Evolutionary conservation across 2,329 filamentous ascomycete genomes (phyloP), one percentile per base, ranked within the genome.

Genomic region (Huntiella omanensis): DNA sequence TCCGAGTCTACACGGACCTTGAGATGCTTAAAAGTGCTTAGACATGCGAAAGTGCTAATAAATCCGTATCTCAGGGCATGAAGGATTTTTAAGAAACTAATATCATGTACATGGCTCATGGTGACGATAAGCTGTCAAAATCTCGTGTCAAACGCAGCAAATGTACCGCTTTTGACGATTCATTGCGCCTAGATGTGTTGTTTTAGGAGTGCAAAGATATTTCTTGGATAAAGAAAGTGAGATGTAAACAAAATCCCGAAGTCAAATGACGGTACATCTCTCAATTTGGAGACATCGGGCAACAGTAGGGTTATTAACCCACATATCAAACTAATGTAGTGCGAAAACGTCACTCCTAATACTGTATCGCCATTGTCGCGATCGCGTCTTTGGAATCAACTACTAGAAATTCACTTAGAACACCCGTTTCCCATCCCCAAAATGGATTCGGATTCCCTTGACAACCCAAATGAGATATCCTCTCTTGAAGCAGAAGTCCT

Each of bases 401-500:
- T 12, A 41, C 15, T n/a, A 28, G 4, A 43, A 43, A 6, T 11
- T 43, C 40, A n/a, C 15, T 8, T 10, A 13, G 6, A 13, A 6
- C 28, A 28, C 11, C 13, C 13, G 17, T 34, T 16, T 15, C 4
- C 28, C 40, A 43, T 5, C 5, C 5, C 32, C 28, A 7, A 39
- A 22, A 42, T 42, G 28, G 40, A 49, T 10, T 2, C 38, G 10
- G 40, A 47, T 16, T 34, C 48, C 11, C 39, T 51, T 22, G 41
- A 46, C 36, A 60, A 64, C 2, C 63, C 64, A 32, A 68, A 70
- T 16, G 75, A 79, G 55, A 67, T 94, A 51, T 72, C 79, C 1
- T 80, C 85, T 4, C 72, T 93, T 5, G 87, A 98, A 65, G 87
- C 94, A 61, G 85, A 96, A 59, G 81, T 98, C 1, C 69, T 98